These are phyloP conservation scores for Trametes punicea DNA, from an alignment of 768 basidiomycete species.

Conservation along the genomic window DNA sequence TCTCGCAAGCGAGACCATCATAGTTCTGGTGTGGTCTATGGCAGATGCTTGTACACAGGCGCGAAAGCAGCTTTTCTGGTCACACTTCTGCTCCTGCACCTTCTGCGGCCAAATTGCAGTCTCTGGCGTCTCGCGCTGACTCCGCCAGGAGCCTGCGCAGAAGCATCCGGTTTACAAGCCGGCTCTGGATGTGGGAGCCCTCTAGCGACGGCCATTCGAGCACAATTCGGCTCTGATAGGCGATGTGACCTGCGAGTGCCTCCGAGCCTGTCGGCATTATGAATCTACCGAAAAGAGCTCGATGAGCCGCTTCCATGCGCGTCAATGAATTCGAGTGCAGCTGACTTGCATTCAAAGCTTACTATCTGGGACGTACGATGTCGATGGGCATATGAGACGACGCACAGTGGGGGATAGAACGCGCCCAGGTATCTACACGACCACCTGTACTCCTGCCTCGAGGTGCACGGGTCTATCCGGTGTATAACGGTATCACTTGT, in stretches of 20 bases:
- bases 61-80: no score
- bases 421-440: constrained; percentile 8
- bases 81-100: neutral
- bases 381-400: neutral
- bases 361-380: neutral
- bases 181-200: no score
- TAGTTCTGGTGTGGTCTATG: neutral
- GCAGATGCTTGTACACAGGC: constrained; percentile 4
- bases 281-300: no score
- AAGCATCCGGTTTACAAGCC: no score
- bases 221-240: no score
- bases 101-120: neutral
- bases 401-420: neutral
- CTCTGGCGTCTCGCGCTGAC: no score
- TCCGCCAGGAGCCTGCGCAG: neutral
- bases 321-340: no score
- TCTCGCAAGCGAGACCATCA: neutral
- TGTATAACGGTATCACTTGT: constrained; percentile 50
- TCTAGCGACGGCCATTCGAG: no score
- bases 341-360: neutral
- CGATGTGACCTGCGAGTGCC: no score
- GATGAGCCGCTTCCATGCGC: no score
- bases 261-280: no score
- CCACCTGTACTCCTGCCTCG: neutral
- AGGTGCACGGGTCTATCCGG: neutral